Evolutionary conservation across 179 eudicot genomes (phyloP).

Genomic region (Gypsophila paniculata): DNA sequence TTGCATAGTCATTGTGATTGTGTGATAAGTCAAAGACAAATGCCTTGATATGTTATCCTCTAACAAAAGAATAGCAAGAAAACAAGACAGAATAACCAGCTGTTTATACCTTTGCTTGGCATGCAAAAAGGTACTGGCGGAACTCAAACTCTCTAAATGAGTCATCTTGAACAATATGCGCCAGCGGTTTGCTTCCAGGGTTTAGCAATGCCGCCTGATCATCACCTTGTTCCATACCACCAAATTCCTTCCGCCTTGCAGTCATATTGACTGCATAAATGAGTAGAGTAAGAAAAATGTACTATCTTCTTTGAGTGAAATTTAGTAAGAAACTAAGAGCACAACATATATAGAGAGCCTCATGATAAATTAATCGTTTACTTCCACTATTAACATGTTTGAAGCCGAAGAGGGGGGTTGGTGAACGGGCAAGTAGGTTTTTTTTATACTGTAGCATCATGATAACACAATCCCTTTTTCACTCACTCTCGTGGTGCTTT

Average conservation of each 20-base stretch:
- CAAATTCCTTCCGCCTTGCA: constrained; percentile 73
- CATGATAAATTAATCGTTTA: too few species aligned
- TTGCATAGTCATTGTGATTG: neutral
- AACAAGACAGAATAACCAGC: neutral
- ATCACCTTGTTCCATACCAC: constrained; percentile 88
- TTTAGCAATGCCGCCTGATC: constrained; percentile 83
- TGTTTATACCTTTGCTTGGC: constrained; percentile 83
- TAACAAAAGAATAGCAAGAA: neutral
- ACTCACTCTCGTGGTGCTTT: neutral
- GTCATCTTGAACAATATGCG: constrained; percentile 88
- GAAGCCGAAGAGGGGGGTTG: neutral
- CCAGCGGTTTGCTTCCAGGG: constrained; percentile 63
- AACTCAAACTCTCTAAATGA: constrained; percentile 96
- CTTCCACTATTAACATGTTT: too few species aligned
- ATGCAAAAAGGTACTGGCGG: constrained; percentile 94
- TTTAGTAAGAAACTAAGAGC: constrained; percentile 9
- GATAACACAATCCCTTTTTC: neutral
- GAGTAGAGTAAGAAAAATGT: constrained; percentile 10
- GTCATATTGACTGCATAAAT: constrained; percentile 53
- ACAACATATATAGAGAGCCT: constrained; percentile 4
- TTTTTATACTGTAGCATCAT: neutral
- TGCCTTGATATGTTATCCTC: neutral
- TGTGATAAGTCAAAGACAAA: neutral
- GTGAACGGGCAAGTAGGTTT: neutral
- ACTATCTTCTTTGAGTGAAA: neutral